Evolutionary conservation across 768 basidiomycete genomes (phyloP), one percentile per base, ranked within the genome.

Genomic region (Amanita pallidorosea): DNA sequence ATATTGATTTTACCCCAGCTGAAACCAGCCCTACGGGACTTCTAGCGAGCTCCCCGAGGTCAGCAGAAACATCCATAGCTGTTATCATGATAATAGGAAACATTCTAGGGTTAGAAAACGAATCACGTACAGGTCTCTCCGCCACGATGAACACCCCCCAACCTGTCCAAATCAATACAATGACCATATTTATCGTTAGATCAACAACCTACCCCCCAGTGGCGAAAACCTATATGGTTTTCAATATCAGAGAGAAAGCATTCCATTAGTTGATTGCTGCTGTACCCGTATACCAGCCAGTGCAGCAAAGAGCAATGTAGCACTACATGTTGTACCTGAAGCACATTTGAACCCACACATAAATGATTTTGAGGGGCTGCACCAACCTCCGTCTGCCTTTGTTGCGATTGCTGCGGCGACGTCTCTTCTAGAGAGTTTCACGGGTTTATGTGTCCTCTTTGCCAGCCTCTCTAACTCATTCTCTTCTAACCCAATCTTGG

Each of bases 31-130:
- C 92, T 41, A 98, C 88, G 18, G 93, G 87, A 58, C 90, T 95
- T 17, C 89, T 76, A 18, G 87, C 74, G 31, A 99, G 77, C 63
- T 97, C 92, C 7, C 84, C 83, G 13, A 99, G 72, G 63, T 99
- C 95, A 13, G 95, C 92, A 13, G 95, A 97, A 25, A 99, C 71
- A 60, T 99, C 95, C 80, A 98, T 81, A 15, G 89, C 91, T 96
- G 57, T 47, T 13, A 12, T 17, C 22, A 25, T 20, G 1, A 4
- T 31, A 13, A 25, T 33, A 13, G 20, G n/a, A 11, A 11, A 18
- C 3, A 8, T 17, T 22, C 20, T 15, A 27, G 9, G 12, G 8
- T 17, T 23, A 15, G 9, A 36, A 40, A 47, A 13, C 15, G 13
- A 13, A 7, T 5, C 20, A 42, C 52, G 20, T 53, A 53, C 47